Base-by-base conservation (phyloP, 305 asterid species). In the Ruellia speciosa region DNA sequence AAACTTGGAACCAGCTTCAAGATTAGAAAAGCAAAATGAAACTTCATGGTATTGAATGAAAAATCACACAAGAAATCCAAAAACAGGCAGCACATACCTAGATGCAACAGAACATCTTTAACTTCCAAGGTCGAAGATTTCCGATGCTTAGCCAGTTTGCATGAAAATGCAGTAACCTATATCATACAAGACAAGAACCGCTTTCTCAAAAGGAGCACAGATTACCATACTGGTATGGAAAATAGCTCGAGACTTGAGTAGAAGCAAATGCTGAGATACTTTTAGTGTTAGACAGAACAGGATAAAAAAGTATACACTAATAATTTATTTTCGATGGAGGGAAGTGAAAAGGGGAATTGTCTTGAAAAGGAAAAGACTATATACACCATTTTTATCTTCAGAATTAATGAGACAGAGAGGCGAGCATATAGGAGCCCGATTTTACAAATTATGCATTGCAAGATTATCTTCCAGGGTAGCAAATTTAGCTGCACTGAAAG, bases 141-240 rank as follows among this genome's bases (percentile, higher is more conserved):
- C 65, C 99, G 81, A 78, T 92, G 99, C 86, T 92, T 92, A 28
- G 99, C 99, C 73, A 92, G 72, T 69, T 77, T 67, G 83, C 97
- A 88, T 48, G 95, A 87, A 72, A 78, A 79, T 70, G 88, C 31
- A 65, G 96, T 81, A 53, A 84, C 97, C 99, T 92, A 58, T 70
- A 76, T 49, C 39, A 59, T 49, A 58, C 4, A 58, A 41, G 37
- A 40, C 41, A 58, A 15, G 50, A 50, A 61, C 54, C 20, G 20
- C 7, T 43, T 63, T 49, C 50, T 24, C 31, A 68, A 51, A 58
- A 37, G 60, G 56, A 50, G 56, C 24, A 48, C 20, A 20, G 33
- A 63, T 8, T 28, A 24, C 37, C 52, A 65, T n/a, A 39, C 40
- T 65, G 2, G 43, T 46, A 49, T 50, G 56, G 62, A 55, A 54